Base-by-base conservation (phyloP, 495 filamentous ascomycete species). In the Hyaloscypha hepaticicola region DNA sequence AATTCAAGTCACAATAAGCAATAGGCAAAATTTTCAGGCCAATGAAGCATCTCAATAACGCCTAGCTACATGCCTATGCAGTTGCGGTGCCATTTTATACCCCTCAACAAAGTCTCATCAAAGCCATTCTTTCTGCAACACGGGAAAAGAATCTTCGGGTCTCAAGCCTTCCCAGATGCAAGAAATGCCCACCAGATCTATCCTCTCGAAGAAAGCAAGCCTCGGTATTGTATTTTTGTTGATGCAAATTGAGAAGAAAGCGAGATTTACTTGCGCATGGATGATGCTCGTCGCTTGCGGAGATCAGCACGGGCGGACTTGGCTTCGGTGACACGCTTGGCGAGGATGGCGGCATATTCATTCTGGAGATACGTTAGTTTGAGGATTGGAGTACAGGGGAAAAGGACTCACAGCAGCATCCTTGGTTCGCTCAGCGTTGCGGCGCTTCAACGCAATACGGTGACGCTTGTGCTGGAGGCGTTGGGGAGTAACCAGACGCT, bases 381-480 rank as follows among this genome's bases (percentile, higher is more conserved):
- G 83, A 68, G 78, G 72, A 66, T 34, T 41, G 26, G 26, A 52
- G 34, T 60, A 24, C 16, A 14, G 12, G 45, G 1, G 24, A 49
- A 41, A 60, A 19, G 38, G 72, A 88, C 93, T 75, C 96, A 99
- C 95, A 28, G 95, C 96, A 84, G 95, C 95, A 80, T 99, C 96
- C 85, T 96, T 96, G 78, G 89, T 86, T 78, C 91, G 87, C 85
- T 97, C 96, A 72, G 92, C 80, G 76, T 89, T 88, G 77, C 96
- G 93, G 79, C 93, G 92, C 93, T 99, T 99, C 80, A 99, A 87
- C 73, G 95, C 94, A 72, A 94, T 84, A 72, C 91, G 85, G 83
- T 98, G 93, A 75, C 95, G 92, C 90, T 98, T 98, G 89, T 94
- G 95, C 85, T 99, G 95, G 72, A 99, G 92, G 78, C 95, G 96